These are phyloP conservation scores for Chalciporus sp. DNA, from an alignment of 1,284 basidiomycete species.

Conservation along the genomic window DNA sequence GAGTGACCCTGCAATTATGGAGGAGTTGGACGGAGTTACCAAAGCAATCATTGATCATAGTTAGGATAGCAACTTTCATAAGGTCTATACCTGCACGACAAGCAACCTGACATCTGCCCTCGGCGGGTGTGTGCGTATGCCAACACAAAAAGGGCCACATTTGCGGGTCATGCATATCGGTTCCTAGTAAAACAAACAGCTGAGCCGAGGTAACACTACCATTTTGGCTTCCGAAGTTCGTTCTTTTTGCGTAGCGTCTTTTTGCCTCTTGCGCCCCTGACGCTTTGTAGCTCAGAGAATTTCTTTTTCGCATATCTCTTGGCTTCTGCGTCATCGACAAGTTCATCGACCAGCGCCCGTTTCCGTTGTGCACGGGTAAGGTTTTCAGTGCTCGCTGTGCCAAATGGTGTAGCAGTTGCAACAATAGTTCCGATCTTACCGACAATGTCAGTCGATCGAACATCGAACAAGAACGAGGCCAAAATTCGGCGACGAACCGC, in stretches of 20 bases:
- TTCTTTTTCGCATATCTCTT: constrained; percentile 93
- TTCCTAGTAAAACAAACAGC: constrained; percentile 11
- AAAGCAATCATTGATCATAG: neutral
- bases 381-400: constrained; percentile 71
- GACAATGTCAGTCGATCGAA: constrained; percentile 9
- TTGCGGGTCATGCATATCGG: neutral
- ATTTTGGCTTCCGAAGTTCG: constrained; percentile 64
- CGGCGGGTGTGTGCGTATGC: neutral
- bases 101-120: neutral
- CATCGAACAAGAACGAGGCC: constrained; percentile 5
- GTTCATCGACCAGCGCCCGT: constrained; percentile 84
- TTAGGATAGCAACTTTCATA: neutral
- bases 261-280: constrained; percentile 72
- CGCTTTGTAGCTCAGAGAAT: constrained; percentile 81
- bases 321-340: constrained; percentile 86
- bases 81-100: neutral
- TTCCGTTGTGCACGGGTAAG: constrained; percentile 71
- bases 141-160: neutral
- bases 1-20: neutral
- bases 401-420: constrained; percentile 75
- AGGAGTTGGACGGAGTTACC: neutral
- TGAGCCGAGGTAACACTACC: constrained; percentile 44
- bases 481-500: constrained; percentile 56
- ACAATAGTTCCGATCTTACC: constrained; percentile 86
- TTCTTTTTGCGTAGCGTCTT: constrained; percentile 75